Evolutionary conservation across 2,329 filamentous ascomycete species (phyloP).

Genomic region (Fusarium foetens): DNA sequence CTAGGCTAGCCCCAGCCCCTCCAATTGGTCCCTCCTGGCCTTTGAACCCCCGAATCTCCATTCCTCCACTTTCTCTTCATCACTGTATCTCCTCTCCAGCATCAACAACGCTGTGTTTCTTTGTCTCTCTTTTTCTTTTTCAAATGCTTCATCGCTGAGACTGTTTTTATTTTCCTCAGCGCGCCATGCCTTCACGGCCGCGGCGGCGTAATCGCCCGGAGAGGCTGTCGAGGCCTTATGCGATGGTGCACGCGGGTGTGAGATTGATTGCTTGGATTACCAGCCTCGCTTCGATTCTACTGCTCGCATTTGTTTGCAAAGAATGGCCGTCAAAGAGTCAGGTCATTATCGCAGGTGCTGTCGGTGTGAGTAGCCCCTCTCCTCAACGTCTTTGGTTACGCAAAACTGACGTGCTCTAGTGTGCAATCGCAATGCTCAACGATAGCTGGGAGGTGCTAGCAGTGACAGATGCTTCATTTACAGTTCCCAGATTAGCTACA

Average conservation of each 20-base stretch:
- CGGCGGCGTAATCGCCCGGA: slow-evolving; percentile 17
- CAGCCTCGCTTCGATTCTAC: slow-evolving; percentile 46
- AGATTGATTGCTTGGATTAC: slow-evolving; percentile 48
- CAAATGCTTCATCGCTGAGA: slow-evolving; percentile 21
- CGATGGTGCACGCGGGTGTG: slow-evolving; percentile 38
- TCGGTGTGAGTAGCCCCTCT: slow-evolving; percentile 44
- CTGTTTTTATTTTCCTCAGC: background rate
- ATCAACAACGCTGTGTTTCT: background rate
- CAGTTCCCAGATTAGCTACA: slow-evolving; percentile 43
- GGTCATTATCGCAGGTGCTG: slow-evolving; percentile 45
- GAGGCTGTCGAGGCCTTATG: slow-evolving; percentile 28
- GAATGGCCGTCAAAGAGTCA: slow-evolving; percentile 47
- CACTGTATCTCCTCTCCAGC: slow-evolving; percentile 14
- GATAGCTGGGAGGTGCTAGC: slow-evolving; percentile 52
- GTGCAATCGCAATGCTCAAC: slow-evolving; percentile 49
- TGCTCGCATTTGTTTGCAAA: slow-evolving; percentile 48
- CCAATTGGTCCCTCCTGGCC: slow-evolving; percentile 10
- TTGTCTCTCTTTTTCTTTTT: background rate
- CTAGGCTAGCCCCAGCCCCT: background rate
- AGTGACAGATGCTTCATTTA: slow-evolving; percentile 41
- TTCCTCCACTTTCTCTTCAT: slow-evolving; percentile 28
- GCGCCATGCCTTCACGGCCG: slow-evolving; percentile 29
- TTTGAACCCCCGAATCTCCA: slow-evolving; percentile 5
- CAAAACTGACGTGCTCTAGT: slow-evolving; percentile 35
- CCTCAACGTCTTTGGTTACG: background rate